Percentiles rank a stretch among this genome's conserved stretches.
phyloP scores from a whole-genome alignment of 169 alveolate genomes.

The Plasmodium coatneyi region DNA sequence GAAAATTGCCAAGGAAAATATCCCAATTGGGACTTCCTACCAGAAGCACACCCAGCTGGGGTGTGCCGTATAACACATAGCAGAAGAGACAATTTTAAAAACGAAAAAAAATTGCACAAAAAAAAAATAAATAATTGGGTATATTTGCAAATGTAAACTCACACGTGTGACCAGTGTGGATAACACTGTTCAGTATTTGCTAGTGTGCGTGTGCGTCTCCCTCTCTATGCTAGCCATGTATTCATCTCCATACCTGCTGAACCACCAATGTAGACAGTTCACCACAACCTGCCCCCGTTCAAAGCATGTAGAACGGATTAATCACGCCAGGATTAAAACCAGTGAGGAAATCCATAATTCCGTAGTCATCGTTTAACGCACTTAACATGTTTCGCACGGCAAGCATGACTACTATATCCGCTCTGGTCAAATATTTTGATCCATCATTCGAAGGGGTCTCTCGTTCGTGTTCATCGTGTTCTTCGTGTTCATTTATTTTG shows the following conservation, averaged over 20 bases:
- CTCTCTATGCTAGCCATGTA: not conserved
- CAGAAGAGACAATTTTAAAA: not conserved
- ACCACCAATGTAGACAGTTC: not conserved
- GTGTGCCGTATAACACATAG: not conserved
- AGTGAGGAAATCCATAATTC: not conserved
- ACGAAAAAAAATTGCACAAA: not conserved
- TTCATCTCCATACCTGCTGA: not conserved
- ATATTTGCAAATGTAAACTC: not conserved
- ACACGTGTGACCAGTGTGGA: not conserved
- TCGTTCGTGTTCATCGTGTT: not conserved
- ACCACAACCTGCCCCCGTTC: not conserved
- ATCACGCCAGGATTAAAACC: not conserved
- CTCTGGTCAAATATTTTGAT: not conserved
- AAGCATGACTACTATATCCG: not conserved
- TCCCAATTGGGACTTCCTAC: not conserved
- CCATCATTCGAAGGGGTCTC: not conserved
- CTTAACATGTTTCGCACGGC: not conserved
- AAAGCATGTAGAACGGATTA: not conserved
- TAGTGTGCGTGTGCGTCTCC: not conserved
- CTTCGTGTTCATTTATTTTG: not conserved
- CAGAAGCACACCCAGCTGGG: not conserved
- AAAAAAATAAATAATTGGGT: not conserved
- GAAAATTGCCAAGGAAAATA: not conserved
- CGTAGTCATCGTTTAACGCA: constrained; percentile 14
- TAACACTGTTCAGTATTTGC: not conserved